Percentiles rank a stretch among this genome's conserved stretches.
phyloP scores from a whole-genome alignment of 164 flowering plant genomes.

The Echeveria elegans region DNA sequence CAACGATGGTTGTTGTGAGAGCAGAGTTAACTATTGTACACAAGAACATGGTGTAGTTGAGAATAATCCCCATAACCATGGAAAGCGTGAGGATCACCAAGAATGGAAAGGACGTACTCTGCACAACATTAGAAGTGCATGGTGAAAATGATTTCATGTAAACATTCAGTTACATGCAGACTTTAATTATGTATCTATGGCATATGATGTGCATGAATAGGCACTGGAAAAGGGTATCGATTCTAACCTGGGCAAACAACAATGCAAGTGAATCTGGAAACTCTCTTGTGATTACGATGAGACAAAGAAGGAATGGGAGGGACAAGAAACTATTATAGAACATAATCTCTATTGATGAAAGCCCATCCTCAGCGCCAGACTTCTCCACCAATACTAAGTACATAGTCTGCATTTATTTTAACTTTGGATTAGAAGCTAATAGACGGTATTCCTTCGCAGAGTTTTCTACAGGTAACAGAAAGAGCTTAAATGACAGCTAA shows the following conservation, averaged over 20 bases:
- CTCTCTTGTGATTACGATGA: constrained; percentile 79
- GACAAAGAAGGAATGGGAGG: constrained; percentile 26
- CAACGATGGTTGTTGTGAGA: constrained; percentile 94
- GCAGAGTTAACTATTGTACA: constrained; percentile 98
- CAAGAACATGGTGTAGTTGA: constrained; percentile 94
- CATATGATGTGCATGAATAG: not conserved
- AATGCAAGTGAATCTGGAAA: constrained; percentile 69
- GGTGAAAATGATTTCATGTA: too few species aligned
- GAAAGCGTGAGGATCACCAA: constrained; percentile 62
- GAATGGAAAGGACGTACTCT: constrained; percentile 71
- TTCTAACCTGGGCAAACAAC: constrained; percentile 68
- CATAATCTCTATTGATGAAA: constrained; percentile 93
- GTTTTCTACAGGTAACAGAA: not conserved
- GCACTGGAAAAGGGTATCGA: not conserved
- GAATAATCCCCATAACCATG: constrained; percentile 87
- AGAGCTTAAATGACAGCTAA: constrained; percentile 12
- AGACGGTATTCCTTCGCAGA: constrained; percentile 3
- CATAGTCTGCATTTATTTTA: constrained; percentile 65
- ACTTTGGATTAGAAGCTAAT: not conserved
- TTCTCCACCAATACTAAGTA: constrained; percentile 93
- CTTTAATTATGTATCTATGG: not conserved
- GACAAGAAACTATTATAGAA: constrained; percentile 82
- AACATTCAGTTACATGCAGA: not conserved
- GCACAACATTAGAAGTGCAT: constrained; percentile 13
- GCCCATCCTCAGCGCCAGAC: constrained; percentile 98